phyloP scores from a whole-genome alignment of 176 grass and related monocot genomes.

The Eragrostis nindensis region DNA sequence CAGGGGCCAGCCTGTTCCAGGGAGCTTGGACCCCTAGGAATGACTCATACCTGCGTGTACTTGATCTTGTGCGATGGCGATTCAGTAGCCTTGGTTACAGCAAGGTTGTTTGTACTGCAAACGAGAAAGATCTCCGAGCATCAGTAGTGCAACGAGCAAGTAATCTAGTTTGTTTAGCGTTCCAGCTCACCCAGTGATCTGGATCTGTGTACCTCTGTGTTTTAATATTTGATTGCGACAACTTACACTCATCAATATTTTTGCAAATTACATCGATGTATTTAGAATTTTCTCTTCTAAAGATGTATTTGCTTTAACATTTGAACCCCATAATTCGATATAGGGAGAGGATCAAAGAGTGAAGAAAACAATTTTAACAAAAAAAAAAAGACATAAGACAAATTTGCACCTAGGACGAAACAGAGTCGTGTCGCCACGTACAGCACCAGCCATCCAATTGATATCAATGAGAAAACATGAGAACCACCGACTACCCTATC shows the following conservation, averaged over 20 bases:
- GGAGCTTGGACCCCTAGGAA: background rate
- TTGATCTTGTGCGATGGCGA: background rate
- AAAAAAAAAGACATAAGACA: background rate
- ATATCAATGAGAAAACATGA: background rate
- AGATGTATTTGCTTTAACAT: background rate
- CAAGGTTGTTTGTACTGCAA: background rate
- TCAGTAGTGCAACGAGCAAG: background rate
- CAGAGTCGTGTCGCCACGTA: conserved; percentile 31
- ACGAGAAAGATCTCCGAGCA: background rate
- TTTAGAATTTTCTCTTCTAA: background rate
- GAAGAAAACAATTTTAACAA: background rate
- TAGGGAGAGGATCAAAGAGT: background rate
- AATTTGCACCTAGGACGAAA: background rate
- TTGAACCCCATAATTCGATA: background rate
- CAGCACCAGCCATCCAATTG: background rate
- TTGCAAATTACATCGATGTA: background rate
- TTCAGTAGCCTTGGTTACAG: background rate
- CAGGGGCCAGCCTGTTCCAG: conserved; percentile 1
- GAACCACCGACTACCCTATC: background rate
- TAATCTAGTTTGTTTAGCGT: background rate
- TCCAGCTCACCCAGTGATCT: background rate
- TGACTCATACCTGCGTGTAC: background rate
- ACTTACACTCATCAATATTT: background rate
- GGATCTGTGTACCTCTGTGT: background rate
- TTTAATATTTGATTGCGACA: background rate